Conservation (phyloP, 2,329 filamentous ascomycete species). For the Exophiala aquamarina region DNA sequence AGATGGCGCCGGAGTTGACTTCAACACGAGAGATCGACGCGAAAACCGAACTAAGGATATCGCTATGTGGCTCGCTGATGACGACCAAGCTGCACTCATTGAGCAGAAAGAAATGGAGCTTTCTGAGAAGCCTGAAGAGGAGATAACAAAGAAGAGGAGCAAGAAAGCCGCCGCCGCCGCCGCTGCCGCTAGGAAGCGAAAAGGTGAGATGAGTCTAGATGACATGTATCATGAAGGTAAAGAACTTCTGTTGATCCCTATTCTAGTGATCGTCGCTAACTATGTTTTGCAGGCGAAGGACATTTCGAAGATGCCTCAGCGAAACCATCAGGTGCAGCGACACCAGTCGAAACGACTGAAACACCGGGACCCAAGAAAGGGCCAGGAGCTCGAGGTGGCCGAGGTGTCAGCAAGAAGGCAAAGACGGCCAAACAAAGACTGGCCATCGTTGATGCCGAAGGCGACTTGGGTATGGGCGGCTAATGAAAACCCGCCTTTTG, state of each 20-base stretch:
- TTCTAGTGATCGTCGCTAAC: not conserved
- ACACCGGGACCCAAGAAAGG: constrained; percentile 57
- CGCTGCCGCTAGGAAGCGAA: constrained; percentile 55
- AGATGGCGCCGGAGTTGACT: constrained; percentile 80
- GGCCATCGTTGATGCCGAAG: constrained; percentile 45
- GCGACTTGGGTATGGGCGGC: constrained; percentile 36
- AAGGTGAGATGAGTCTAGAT: constrained; percentile 69
- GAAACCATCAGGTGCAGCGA: constrained; percentile 82
- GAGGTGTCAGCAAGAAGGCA: constrained; percentile 60
- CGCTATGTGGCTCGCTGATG: constrained; percentile 97
- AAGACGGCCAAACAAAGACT: constrained; percentile 58
- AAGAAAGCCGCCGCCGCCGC: constrained; percentile 58
- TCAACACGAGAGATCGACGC: constrained; percentile 82
- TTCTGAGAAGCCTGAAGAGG: constrained; percentile 64
- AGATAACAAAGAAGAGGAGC: constrained; percentile 50
- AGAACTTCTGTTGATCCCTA: constrained; percentile 36
- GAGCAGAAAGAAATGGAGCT: constrained; percentile 89
- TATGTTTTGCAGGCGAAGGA: constrained; percentile 70
- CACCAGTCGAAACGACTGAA: constrained; percentile 64
- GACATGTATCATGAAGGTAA: constrained; percentile 99
- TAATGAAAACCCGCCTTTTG: constrained; percentile 4
- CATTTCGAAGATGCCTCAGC: constrained; percentile 85
- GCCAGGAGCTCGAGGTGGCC: constrained; percentile 54
- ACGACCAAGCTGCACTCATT: constrained; percentile 91
- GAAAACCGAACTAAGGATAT: constrained; percentile 98